Base-by-base conservation (phyloP, 371 early-diverging fungal genomes). In the Smittium culicis region DNA sequence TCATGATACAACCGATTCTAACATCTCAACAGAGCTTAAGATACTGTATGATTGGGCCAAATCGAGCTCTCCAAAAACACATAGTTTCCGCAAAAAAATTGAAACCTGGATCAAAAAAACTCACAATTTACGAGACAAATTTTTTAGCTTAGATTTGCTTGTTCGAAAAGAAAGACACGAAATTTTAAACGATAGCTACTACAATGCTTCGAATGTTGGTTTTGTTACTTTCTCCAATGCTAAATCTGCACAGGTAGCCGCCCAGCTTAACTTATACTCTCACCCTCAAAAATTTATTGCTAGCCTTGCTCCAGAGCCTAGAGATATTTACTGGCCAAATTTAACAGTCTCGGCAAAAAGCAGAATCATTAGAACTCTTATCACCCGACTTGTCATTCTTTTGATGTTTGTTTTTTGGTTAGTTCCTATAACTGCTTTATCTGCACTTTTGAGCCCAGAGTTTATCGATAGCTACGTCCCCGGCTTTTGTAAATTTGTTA, bases 311-410 rank as follows among this genome's bases (percentile, higher is more conserved):
- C 94, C 96, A 0, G 94, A 94, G 67, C 94, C 96, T 20, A 83
- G 94, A 55, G 93, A 94, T 70, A 75, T 96, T 17, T 81, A 85
- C 69, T 96, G 96, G 96, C 75, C 82, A 63, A 91, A 91, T 69
- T 73, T 92, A 20, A 82, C 87, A 32, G 77, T 72, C 62, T 66
- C 72, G 5, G 56, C 64, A 2, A 67, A 67, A 20, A 60, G 66
- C 17, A 69, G 72, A 5, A 34, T 71, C 25, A 28, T 61, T 31
- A 68, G 76, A 24, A 69, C 70, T 1, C 14, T 66, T 1, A 20
- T 74, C n/a, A 69, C 71, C 0, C 65, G 72, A n/a, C 56, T 66
- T 0, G 60, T 70, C 11, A 72, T 71, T 33, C 61, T 68, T 1
- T 32, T 71, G 56, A 74, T 78, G 71, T 64, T 74, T 17, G 59